These are phyloP conservation scores for Salvia sclarea DNA, from an alignment of 305 asterid species.

Conservation along the genomic window DNA sequence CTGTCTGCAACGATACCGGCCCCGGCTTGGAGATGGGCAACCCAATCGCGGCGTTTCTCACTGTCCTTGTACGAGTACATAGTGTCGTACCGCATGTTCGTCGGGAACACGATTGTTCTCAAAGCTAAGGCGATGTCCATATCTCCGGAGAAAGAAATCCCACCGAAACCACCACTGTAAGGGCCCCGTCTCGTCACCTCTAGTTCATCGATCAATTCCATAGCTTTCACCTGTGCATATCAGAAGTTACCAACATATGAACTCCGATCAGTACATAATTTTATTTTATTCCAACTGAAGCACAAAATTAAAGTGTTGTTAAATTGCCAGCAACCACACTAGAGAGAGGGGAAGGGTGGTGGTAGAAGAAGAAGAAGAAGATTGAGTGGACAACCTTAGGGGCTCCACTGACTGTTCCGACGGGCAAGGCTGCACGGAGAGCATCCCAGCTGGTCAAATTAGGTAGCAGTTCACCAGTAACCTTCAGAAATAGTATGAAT, in stretches of 20 bases:
- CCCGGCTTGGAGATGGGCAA: conserved; percentile 93
- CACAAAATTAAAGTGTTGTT: not conserved
- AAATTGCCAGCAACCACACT: not conserved
- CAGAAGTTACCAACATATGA: not conserved
- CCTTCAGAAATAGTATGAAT: conserved; percentile 49
- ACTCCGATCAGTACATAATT: not conserved
- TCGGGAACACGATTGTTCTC: conserved; percentile 89
- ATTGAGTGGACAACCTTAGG: conserved; percentile 70
- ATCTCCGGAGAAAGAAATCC: conserved; percentile 84
- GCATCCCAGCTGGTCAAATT: conserved; percentile 92
- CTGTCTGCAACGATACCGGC: conserved; percentile 95
- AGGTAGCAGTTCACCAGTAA: conserved; percentile 76
- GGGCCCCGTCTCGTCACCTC: conserved; percentile 92
- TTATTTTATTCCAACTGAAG: not conserved
- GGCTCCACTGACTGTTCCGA: conserved; percentile 99
- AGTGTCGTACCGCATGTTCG: conserved; percentile 60
- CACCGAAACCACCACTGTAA: conserved; percentile 95
- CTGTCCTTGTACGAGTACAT: conserved; percentile 74
- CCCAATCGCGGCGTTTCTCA: conserved; percentile 68
- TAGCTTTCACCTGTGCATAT: conserved; percentile 83
- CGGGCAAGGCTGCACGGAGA: conserved; percentile 96
- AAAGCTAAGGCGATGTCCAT: conserved; percentile 91
- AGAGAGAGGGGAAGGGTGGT: not conserved
- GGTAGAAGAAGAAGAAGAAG: conserved; percentile 15
- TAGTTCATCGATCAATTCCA: conserved; percentile 85